These are phyloP conservation scores for Coemansia sp. DNA, from an alignment of 192 early-diverging fungal genomes.

Conservation along the genomic window DNA sequence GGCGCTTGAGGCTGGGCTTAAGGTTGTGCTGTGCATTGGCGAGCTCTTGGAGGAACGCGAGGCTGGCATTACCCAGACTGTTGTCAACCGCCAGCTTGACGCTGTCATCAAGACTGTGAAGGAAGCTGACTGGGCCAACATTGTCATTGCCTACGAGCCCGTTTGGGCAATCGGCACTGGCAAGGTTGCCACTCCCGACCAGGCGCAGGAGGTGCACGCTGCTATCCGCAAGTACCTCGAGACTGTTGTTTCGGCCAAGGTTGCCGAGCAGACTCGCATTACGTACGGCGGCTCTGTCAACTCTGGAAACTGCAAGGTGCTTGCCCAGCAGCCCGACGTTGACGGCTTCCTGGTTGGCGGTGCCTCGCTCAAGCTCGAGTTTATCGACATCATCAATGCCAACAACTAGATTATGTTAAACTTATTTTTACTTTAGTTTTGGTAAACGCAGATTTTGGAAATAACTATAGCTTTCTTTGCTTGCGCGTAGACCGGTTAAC, in stretches of 20 bases:
- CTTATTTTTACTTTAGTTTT: conserved; percentile 4
- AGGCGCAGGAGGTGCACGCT: conserved; percentile 96
- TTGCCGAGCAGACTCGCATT: conserved; percentile 89
- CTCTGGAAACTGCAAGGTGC: conserved; percentile 78
- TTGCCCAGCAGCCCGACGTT: conserved; percentile 84
- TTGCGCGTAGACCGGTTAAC: conserved; percentile 35
- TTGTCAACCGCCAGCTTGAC: conserved; percentile 86
- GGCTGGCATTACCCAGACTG: conserved; percentile 78
- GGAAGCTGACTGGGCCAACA: conserved; percentile 79
- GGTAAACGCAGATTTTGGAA: conserved; percentile 3
- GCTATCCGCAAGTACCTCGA: conserved; percentile 86
- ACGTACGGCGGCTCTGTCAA: conserved; percentile 97
- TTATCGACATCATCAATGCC: conserved; percentile 66
- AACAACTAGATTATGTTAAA: conserved; percentile 10
- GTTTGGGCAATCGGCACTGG: conserved; percentile 99
- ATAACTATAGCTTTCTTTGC: conserved; percentile 13
- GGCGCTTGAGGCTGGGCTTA: conserved; percentile 85
- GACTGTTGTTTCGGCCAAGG: conserved; percentile 77
- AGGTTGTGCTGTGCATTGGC: conserved; percentile 93
- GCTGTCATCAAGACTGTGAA: conserved; percentile 74
- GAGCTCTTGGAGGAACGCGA: conserved; percentile 97
- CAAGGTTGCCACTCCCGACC: conserved; percentile 91
- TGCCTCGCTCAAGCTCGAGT: conserved; percentile 93
- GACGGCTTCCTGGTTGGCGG: conserved; percentile 99
- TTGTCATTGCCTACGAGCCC: conserved; percentile 99